Conservation (phyloP, 371 early-diverging fungal genomes). For the Apophysomyces sp. region DNA sequence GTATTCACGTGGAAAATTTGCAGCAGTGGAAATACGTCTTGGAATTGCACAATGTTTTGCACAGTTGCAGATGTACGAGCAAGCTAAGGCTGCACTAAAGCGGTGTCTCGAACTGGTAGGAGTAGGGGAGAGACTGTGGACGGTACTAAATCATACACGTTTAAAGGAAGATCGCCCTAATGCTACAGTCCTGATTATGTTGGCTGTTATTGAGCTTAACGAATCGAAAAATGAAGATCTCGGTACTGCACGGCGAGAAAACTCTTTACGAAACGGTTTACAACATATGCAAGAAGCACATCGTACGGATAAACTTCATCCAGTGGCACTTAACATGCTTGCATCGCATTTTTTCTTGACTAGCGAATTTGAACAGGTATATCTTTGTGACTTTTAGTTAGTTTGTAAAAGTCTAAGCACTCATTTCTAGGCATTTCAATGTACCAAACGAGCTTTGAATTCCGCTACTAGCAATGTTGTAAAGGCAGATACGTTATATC, state of each 20-base stretch:
- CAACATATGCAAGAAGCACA: slow-evolving; percentile 54
- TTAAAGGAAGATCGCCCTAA: slow-evolving; percentile 35
- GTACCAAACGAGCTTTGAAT: slow-evolving; percentile 47
- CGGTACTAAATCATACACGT: not conserved
- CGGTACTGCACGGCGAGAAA: slow-evolving; percentile 35
- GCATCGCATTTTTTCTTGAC: slow-evolving; percentile 59
- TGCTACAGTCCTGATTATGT: slow-evolving; percentile 64
- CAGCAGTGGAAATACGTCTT: slow-evolving; percentile 69
- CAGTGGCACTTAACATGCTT: slow-evolving; percentile 54
- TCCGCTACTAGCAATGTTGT: slow-evolving; percentile 50
- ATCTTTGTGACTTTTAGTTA: not conserved
- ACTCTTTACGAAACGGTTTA: slow-evolving; percentile 39
- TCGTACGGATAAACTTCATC: slow-evolving; percentile 42
- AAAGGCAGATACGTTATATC: slow-evolving; percentile 64
- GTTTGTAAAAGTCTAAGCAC: not conserved
- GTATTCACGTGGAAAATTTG: slow-evolving; percentile 47
- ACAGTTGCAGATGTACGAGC: slow-evolving; percentile 64
- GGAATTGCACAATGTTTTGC: slow-evolving; percentile 88
- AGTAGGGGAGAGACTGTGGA: not conserved
- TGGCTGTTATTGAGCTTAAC: slow-evolving; percentile 82
- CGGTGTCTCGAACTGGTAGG: slow-evolving; percentile 67
- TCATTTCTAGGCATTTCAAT: slow-evolving; percentile 31
- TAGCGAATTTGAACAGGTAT: slow-evolving; percentile 42
- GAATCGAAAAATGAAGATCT: slow-evolving; percentile 46
- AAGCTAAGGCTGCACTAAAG: slow-evolving; percentile 73